Conservation (phyloP, 148 eudicot species). For the Amaranthus hypochondriacus region DNA sequence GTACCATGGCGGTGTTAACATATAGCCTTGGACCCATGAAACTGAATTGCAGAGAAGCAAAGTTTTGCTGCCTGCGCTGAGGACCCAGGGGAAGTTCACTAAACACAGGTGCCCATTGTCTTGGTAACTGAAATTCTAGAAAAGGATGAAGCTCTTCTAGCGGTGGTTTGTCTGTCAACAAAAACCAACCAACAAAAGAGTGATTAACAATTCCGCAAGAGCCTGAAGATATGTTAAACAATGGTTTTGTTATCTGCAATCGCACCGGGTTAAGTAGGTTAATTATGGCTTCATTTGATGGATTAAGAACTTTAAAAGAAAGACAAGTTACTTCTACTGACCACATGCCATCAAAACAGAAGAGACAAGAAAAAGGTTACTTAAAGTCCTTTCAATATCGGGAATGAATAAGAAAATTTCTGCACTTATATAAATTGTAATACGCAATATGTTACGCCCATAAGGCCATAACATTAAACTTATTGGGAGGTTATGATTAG, state of each 20-base stretch:
- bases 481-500: not conserved
- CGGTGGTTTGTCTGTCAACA: constrained; percentile 85
- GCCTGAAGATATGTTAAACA: not conserved
- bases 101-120: constrained; percentile 98
- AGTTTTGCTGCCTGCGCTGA: constrained; percentile 73
- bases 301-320: not conserved
- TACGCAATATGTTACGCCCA: not conserved
- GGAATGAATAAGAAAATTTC: not conserved
- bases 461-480: not conserved
- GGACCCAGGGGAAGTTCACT: constrained; percentile 98
- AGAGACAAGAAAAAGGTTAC: not conserved
- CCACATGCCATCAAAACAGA: no score
- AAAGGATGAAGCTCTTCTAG: constrained; percentile 96
- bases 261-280: not conserved
- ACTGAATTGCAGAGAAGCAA: constrained; percentile 87
- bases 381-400: not conserved
- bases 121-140: constrained; percentile 95
- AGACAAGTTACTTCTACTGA: no score
- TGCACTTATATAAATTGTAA: not conserved
- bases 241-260: not conserved
- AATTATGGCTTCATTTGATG: not conserved
- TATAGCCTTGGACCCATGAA: constrained; percentile 94
- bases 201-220: not conserved
- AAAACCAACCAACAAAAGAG: constrained; percentile 1
- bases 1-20: constrained; percentile 75